phyloP scores from a whole-genome alignment of 768 basidiomycete species.

The Russula sp. region DNA sequence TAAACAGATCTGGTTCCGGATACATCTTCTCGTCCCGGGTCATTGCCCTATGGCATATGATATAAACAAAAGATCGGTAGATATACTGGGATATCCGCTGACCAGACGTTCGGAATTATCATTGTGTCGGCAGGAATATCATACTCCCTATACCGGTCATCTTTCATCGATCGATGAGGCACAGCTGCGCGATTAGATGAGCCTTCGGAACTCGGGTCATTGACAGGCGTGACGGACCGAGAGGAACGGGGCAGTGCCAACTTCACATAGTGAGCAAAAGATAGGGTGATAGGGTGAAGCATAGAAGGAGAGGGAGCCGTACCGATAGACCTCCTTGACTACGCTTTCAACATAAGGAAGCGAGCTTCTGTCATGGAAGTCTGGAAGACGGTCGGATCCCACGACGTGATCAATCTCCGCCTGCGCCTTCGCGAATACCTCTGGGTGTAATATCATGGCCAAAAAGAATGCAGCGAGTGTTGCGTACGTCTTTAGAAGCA shows the following conservation, averaged over 20 bases:
- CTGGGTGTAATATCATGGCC: slow-evolving; percentile 22
- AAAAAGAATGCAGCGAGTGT: slow-evolving; percentile 20
- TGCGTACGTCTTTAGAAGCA: slow-evolving; percentile 17
- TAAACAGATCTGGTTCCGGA: slow-evolving; percentile 9
- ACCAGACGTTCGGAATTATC: slow-evolving; percentile 23
- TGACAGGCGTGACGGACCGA: slow-evolving; percentile 12
- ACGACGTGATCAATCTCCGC: slow-evolving; percentile 26
- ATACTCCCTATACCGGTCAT: slow-evolving; percentile 20
- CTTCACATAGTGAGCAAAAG: background rate
- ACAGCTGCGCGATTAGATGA: slow-evolving; percentile 16
- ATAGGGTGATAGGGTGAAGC: background rate
- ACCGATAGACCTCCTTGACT: slow-evolving; percentile 23
- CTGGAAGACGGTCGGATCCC: slow-evolving; percentile 25
- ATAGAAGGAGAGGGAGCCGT: background rate
- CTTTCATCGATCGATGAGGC: slow-evolving; percentile 21
- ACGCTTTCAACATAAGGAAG: slow-evolving; percentile 25
- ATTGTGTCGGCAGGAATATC: slow-evolving; percentile 20
- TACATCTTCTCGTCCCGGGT: slow-evolving; percentile 19
- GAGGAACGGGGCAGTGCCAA: slow-evolving; percentile 20
- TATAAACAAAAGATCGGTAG: background rate
- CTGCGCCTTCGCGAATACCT: slow-evolving; percentile 24
- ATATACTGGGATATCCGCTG: background rate
- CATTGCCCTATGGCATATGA: slow-evolving; percentile 19
- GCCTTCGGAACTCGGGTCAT: background rate
- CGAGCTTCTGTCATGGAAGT: slow-evolving; percentile 22